A percentile compares a stretch with the other conserved stretches of the same genome.
These are phyloP conservation scores for Cylindrodendrum hubeiense DNA, from an alignment of 2,329 filamentous ascomycete genomes.

Conservation along the genomic window DNA sequence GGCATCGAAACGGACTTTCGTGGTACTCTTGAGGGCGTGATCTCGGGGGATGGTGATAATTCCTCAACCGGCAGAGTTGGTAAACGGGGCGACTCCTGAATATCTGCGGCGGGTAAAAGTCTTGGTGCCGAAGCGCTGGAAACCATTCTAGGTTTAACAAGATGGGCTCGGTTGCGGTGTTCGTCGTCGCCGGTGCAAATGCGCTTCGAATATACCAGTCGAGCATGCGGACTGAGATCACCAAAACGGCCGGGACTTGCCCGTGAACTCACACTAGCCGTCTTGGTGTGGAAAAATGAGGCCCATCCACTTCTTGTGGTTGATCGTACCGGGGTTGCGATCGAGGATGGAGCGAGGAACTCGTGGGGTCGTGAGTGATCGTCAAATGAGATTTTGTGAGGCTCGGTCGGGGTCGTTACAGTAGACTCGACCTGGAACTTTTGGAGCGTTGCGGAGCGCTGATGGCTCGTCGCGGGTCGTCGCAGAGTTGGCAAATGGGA, in stretches of 20 bases:
- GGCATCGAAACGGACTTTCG: conserved; percentile 71
- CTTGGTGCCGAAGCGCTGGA: conserved; percentile 39
- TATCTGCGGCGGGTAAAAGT: conserved; percentile 40
- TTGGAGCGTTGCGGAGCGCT: conserved; percentile 78
- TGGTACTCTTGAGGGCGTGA: conserved; percentile 58
- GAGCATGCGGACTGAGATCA: conserved; percentile 44
- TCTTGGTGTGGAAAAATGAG: conserved; percentile 68
- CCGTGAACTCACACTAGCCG: conserved; percentile 44
- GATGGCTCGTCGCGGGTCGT: conserved; percentile 83
- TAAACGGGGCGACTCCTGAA: conserved; percentile 37
- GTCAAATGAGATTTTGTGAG: conserved; percentile 52
- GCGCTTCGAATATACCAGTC: conserved; percentile 42
- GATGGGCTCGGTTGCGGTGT: conserved; percentile 45
- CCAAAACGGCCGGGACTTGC: conserved; percentile 39
- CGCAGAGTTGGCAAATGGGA: conserved; percentile 75
- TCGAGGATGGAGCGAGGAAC: conserved; percentile 44
- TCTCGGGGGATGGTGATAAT: conserved; percentile 47
- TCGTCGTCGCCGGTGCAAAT: conserved; percentile 41
- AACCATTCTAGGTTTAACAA: conserved; percentile 54
- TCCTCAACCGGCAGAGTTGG: conserved; percentile 24
- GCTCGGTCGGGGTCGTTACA: conserved; percentile 37
- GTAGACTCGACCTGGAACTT: conserved; percentile 56
- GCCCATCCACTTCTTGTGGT: conserved; percentile 55
- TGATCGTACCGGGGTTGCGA: conserved; percentile 36
- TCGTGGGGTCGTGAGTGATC: conserved; percentile 48